These are phyloP conservation scores for Hemileccinum rubropunctum DNA, from an alignment of 768 basidiomycete species.

Conservation along the genomic window DNA sequence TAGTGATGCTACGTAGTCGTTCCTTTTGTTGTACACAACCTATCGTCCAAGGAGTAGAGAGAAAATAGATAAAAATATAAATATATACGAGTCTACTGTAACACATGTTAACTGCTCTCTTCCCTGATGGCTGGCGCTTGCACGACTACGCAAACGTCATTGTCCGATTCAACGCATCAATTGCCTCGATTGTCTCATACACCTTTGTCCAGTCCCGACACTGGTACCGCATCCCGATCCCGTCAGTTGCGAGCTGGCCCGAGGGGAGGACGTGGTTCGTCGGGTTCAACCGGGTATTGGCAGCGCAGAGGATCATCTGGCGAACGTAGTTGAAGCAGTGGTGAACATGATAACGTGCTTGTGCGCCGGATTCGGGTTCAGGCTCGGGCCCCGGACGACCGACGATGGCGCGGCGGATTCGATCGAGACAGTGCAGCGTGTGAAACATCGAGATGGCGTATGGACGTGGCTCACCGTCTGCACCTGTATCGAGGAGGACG, in stretches of 20 bases:
- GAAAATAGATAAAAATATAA: too few species aligned
- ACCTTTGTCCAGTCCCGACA: constrained; percentile 23
- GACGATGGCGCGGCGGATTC: constrained; percentile 30
- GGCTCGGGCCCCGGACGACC: background rate
- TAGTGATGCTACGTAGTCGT: too few species aligned
- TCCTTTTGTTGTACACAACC: too few species aligned
- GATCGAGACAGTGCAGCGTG: constrained; percentile 39
- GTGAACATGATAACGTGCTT: constrained; percentile 13
- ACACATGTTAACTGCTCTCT: too few species aligned
- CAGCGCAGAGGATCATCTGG: constrained; percentile 37
- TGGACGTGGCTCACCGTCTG: constrained; percentile 12
- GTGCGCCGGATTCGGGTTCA: background rate
- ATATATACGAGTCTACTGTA: too few species aligned
- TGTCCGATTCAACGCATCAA: constrained; percentile 19
- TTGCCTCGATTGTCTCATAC: constrained; percentile 21
- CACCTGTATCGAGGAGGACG: constrained; percentile 11
- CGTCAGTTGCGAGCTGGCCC: constrained; percentile 16
- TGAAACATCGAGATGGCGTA: constrained; percentile 40
- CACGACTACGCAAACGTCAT: constrained; percentile 4
- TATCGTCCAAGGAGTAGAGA: too few species aligned
- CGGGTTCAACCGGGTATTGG: constrained; percentile 32
- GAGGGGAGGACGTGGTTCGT: constrained; percentile 10
- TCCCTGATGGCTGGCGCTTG: too few species aligned
- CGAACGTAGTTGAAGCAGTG: constrained; percentile 43
- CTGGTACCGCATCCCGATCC: constrained; percentile 20